Base-by-base conservation (phyloP, 768 basidiomycete genomes). In the Mrakia frigida region DNA sequence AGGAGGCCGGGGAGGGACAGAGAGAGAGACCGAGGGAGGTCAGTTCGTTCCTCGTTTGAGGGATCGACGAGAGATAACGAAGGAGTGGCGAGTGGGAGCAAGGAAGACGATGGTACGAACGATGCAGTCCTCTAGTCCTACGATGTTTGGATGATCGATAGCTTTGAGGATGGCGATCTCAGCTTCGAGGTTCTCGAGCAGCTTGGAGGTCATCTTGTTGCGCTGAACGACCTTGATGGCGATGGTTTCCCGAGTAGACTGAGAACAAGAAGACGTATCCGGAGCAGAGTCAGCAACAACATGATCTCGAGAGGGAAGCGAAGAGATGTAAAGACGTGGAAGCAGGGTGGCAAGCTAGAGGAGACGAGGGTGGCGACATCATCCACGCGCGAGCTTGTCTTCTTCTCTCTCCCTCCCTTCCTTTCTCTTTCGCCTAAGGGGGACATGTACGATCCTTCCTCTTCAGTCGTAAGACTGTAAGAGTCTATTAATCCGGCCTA, bases 131-230 rank as follows among this genome's bases (percentile, higher is more conserved):
- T 94, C 89, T 37, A 99, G 86, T 79, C 89, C 90, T 11, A 97
- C 98, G 72, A 99, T 92, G 84, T 98, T 94, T 60, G 92, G 86
- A 83, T 99, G 94, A 6, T 90, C 92, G 70, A 98, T 88, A 1
- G 90, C 90, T 85, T 98, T 98, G 80, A 98, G 88, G 79, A 99
- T 98, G 78, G 93, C 90, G 76, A 98, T 98, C 86, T 99, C 97
- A 80, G 92, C 92, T 83, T 97, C 94, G n/a, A 98, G 88, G 82
- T 98, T 98, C 85, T 98, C 95, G 76, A 98, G 89, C 25, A 98
- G 88, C 84, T 98, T 99, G 21, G 92, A 86, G 50, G 90, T 94
- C 52, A 99, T 88, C 79, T 90, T 92, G 81, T 91, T 89, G 71
- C 91, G 89, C 77, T 91, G 90, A 74, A 99, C 93, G 11, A 94